These are phyloP conservation scores for Yarrowia porcina DNA, from an alignment of 805 yeast species.

Conservation along the genomic window DNA sequence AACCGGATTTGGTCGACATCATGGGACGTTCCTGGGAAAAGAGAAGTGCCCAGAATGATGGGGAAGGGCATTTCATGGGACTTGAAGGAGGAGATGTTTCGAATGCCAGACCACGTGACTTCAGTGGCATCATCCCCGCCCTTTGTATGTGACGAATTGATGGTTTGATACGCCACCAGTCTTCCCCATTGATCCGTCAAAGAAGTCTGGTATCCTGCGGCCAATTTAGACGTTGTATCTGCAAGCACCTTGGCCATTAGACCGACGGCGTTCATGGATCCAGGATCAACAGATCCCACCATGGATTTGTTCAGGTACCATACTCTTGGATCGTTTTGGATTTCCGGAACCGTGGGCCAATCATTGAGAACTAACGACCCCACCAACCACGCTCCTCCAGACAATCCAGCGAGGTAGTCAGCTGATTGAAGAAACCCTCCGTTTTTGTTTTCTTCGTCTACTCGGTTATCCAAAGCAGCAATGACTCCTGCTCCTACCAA, in stretches of 20 bases:
- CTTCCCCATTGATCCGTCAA: conserved; percentile 83
- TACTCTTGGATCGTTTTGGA: conserved; percentile 47
- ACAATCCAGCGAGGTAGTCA: conserved; percentile 69
- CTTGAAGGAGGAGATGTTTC: conserved; percentile 57
- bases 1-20: neutral
- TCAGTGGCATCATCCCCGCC: conserved; percentile 47
- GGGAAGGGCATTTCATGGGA: conserved; percentile 71
- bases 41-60: conserved; percentile 48
- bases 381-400: conserved; percentile 82
- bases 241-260: conserved; percentile 50
- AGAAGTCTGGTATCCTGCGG: conserved; percentile 66
- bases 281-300: conserved; percentile 63
- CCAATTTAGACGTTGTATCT: conserved; percentile 51
- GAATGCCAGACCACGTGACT: conserved; percentile 54
- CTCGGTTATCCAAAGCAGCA: conserved; percentile 73
- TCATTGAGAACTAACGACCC: conserved; percentile 64
- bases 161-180: conserved; percentile 67
- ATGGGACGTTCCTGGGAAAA: conserved; percentile 15
- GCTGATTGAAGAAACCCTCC: conserved; percentile 64
- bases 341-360: conserved; percentile 66
- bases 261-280: conserved; percentile 55
- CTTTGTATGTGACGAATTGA: conserved; percentile 62
- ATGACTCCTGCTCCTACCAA: conserved; percentile 79
- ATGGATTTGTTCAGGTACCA: conserved; percentile 70
- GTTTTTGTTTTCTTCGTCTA: conserved; percentile 48